Base-by-base conservation (phyloP, 2,329 filamentous ascomycete genomes). In the Orbilia brochopaga region DNA sequence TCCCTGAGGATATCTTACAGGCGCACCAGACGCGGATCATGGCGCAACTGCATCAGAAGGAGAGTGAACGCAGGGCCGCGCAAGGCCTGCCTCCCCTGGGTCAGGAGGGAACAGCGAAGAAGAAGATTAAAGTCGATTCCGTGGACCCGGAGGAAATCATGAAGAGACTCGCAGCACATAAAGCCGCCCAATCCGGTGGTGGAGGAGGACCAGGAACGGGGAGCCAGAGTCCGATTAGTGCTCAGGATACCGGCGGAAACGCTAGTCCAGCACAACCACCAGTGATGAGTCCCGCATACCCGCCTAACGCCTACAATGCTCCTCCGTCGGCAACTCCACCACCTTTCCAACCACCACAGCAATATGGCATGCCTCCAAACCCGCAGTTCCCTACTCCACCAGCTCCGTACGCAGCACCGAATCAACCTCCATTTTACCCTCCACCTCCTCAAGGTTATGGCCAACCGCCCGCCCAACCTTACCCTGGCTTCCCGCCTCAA, bases 21-120 rank as follows among this genome's bases (percentile, higher is more conserved):
- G 86, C 90, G 78, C 92, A 97, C 83, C 89, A 90, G 78, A 90
- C 94, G 80, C 87, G 90, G 77, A 91, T 97, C 78, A 87, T 92
- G 74, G 86, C 90, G 76, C 88, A 90, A 79, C 96, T 89, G 80
- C 93, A 95, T 80, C 88, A 91, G 78, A 88, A 88, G 24, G 90
- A 96, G 80, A 89, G 90, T 67, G 91, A 96, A 77, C 86, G 92
- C 69, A 88, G 90, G 75, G 87, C 89, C 54, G 85, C 87, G 7
- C 96, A 92, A 1, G 93, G 92, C 37, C 96, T 97, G 78, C 90
- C 90, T 1, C 85, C 88, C 17, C 86, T 90, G 0, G 89, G 89
- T 1, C 83, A 84, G 53, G 78, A 78, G 1, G 78, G 78, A 50
- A 79, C 79, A 69, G 83, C 82, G 58, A 88, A 91, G 79, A 87